Evolutionary conservation across 1,284 basidiomycete genomes (phyloP).

Genomic region (Vanrija pseudolonga): DNA sequence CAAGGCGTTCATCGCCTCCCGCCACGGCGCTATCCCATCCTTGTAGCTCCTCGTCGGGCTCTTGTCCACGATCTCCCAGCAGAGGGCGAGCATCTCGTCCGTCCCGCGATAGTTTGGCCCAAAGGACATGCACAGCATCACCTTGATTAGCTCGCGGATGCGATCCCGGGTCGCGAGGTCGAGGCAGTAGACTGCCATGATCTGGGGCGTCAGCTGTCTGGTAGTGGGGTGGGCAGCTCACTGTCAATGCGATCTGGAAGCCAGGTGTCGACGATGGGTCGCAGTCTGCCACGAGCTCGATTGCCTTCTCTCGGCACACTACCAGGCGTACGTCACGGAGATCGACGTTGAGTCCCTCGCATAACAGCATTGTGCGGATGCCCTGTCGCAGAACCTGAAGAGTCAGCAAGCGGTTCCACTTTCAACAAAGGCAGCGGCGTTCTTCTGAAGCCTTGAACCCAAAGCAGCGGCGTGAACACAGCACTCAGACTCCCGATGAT

Average conservation of each 20-base stretch:
- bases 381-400: conserved; percentile 5
- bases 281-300: conserved; percentile 19
- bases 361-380: conserved; percentile 15
- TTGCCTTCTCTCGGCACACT: background rate
- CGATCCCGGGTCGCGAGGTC: background rate
- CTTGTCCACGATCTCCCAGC: conserved; percentile 14
- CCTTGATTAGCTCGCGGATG: conserved; percentile 6
- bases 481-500: no score
- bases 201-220: background rate
- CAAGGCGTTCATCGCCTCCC: conserved; percentile 13
- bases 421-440: background rate
- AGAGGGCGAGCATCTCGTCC: conserved; percentile 13
- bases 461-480: no score
- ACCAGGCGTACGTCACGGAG: conserved; percentile 13
- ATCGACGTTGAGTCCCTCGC: conserved; percentile 16
- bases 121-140: conserved; percentile 10
- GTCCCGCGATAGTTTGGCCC: conserved; percentile 10
- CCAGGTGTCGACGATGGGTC: conserved; percentile 10
- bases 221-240: no score
- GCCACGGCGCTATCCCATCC: conserved; percentile 22
- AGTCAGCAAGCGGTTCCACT: background rate
- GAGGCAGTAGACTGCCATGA: conserved; percentile 16
- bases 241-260: conserved; percentile 13
- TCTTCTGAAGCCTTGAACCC: no score
- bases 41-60: conserved; percentile 11